Percentiles rank a stretch among this genome's conserved stretches.
Conservation (phyloP, 2,329 filamentous ascomycete species). For the Ceratocystis destructans region DNA sequence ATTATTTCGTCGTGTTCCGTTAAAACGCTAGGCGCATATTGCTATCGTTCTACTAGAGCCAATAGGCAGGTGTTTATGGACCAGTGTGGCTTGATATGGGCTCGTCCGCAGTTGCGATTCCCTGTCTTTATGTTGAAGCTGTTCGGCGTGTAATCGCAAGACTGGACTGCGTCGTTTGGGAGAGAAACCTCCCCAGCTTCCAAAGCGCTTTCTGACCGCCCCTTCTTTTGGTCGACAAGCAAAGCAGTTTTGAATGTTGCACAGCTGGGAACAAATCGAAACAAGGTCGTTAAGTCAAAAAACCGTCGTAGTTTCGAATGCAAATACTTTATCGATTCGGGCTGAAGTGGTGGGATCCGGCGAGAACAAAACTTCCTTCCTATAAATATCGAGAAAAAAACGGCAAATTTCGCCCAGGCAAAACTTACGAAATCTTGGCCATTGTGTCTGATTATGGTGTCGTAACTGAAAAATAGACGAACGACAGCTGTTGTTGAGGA, state of each 20-base stretch:
- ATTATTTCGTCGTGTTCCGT: constrained; percentile 8
- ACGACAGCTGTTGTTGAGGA: constrained; percentile 18
- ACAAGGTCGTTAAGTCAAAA: not conserved
- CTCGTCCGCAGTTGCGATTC: too few relatives aligned
- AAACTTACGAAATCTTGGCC: constrained; percentile 50
- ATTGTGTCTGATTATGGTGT: constrained; percentile 38
- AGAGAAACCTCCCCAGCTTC: not conserved
- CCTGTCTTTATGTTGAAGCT: too few relatives aligned
- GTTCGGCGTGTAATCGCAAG: not conserved
- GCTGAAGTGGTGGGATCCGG: not conserved
- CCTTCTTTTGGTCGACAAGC: not conserved
- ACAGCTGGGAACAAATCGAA: not conserved
- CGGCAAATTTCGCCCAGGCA: constrained; percentile 10
- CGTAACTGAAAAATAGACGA: constrained; percentile 19
- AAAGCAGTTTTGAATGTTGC: too few relatives aligned
- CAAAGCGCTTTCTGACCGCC: not conserved
- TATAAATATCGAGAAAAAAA: constrained; percentile 7
- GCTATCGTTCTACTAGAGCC: not conserved
- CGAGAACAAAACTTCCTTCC: constrained; percentile 7
- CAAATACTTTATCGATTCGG: not conserved
- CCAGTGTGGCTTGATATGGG: not conserved
- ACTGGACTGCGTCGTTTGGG: not conserved
- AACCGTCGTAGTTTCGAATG: not conserved
- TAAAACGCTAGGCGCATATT: not conserved
- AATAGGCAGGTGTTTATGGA: not conserved